phyloP scores from a whole-genome alignment of 2,329 filamentous ascomycete species.

The Diaporthe sp. region DNA sequence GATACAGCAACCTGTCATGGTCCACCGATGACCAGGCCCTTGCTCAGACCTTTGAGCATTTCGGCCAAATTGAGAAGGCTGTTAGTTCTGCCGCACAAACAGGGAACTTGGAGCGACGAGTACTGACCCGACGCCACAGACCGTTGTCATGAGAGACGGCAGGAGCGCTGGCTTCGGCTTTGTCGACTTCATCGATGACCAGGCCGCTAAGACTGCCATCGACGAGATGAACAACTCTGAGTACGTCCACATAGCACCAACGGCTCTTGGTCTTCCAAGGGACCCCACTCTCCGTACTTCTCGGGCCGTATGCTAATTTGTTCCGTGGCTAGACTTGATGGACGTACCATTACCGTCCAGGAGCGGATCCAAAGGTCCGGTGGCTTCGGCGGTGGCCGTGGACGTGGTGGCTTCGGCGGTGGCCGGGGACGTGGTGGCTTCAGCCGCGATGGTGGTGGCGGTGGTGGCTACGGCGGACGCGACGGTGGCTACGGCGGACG shows the following conservation, averaged over 20 bases:
- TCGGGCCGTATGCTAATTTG: not conserved
- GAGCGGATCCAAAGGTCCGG: slow-evolving; percentile 26
- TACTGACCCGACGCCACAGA: slow-evolving; percentile 9
- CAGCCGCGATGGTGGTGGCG: slow-evolving; percentile 10
- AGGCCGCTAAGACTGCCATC: slow-evolving; percentile 26
- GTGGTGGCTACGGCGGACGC: not conserved
- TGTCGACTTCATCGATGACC: slow-evolving; percentile 11
- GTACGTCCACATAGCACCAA: not conserved
- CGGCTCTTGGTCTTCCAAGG: not conserved
- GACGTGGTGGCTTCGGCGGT: not conserved
- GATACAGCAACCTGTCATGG: slow-evolving; percentile 28
- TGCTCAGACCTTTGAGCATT: slow-evolving; percentile 5
- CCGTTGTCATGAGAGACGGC: slow-evolving; percentile 35
- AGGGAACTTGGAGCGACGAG: not conserved
- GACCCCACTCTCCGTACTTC: not conserved
- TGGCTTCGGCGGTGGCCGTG: not conserved
- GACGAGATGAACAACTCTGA: slow-evolving; percentile 33
- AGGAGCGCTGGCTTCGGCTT: slow-evolving; percentile 35
- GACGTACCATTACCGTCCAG: slow-evolving; percentile 32
- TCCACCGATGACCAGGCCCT: slow-evolving; percentile 32
- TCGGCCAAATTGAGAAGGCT: slow-evolving; percentile 25
- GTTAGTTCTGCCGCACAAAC: not conserved
- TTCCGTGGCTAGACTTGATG: slow-evolving; percentile 10
- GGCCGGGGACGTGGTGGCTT: slow-evolving; percentile 17
- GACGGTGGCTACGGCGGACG: slow-evolving; percentile 17